Percentiles rank a stretch among this genome's conserved stretches.
Conservation (phyloP, 1,284 basidiomycete genomes). For the Microbotryomycetes sp. region DNA sequence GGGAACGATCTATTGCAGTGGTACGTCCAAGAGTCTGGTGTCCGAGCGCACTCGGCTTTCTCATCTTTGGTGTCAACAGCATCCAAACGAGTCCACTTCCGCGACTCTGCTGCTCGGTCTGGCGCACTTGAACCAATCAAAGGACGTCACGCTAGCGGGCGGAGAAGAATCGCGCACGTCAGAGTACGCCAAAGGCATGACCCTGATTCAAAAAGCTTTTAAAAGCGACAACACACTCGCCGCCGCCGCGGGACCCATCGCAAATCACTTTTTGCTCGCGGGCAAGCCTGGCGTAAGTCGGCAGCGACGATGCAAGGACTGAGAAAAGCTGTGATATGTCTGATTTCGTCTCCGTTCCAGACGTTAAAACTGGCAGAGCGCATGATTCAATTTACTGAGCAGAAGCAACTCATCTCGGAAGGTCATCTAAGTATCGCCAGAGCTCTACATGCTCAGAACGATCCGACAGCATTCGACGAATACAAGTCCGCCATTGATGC, state of each 20-base stretch:
- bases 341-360: constrained; percentile 40
- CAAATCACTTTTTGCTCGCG: constrained; percentile 47
- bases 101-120: constrained; percentile 67
- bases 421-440: constrained; percentile 69
- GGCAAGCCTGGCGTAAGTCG: constrained; percentile 46
- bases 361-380: constrained; percentile 85
- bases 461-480: constrained; percentile 59
- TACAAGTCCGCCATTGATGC: constrained; percentile 68
- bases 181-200: constrained; percentile 47
- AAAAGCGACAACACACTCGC: constrained; percentile 66
- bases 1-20: constrained; percentile 75
- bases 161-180: constrained; percentile 50
- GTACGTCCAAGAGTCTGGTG: constrained; percentile 47
- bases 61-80: constrained; percentile 44
- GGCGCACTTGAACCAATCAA: constrained; percentile 71
- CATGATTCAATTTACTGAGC: constrained; percentile 84
- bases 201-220: constrained; percentile 62
- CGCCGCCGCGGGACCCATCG: constrained; percentile 65
- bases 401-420: constrained; percentile 66
- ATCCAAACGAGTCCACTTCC: constrained; percentile 62
- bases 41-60: not conserved
- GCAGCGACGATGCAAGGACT: not conserved
- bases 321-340: not conserved
- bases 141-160: constrained; percentile 54
- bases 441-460: constrained; percentile 60